Evolutionary conservation across 2,329 filamentous ascomycete species (phyloP).

Genomic region (Venturia oleaginea): DNA sequence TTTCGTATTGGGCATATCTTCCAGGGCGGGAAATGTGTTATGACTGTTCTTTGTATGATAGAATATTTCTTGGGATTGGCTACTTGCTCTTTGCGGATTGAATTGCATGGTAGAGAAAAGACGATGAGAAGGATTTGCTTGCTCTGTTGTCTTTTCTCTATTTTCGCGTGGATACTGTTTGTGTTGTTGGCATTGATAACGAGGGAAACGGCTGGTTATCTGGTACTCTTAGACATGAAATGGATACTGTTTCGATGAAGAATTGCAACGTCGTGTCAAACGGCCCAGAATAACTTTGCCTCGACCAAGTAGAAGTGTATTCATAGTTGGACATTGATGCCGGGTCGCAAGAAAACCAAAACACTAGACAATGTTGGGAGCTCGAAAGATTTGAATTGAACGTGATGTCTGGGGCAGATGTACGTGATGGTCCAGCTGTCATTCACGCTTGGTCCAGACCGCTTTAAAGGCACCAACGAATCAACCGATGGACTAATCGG

Average conservation of each 20-base stretch:
- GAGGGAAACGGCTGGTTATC: background rate
- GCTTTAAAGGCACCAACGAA: background rate
- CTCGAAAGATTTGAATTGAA: background rate
- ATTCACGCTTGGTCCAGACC: slow-evolving; percentile 3
- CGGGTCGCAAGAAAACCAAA: too few species aligned
- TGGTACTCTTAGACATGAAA: background rate
- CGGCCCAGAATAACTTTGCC: too few species aligned
- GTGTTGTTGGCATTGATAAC: background rate
- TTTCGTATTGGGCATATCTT: background rate
- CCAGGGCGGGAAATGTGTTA: slow-evolving; percentile 3
- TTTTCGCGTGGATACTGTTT: background rate
- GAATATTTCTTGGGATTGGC: background rate
- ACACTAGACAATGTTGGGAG: too few species aligned
- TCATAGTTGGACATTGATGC: too few species aligned
- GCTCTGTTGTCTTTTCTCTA: background rate
- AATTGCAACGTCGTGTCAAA: background rate
- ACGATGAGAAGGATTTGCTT: background rate
- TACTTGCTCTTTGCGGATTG: background rate
- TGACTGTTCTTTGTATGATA: slow-evolving; percentile 8
- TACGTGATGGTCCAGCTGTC: background rate
- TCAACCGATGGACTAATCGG: background rate
- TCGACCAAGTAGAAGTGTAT: too few species aligned
- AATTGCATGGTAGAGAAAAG: background rate
- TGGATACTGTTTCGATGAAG: background rate
- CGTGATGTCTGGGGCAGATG: background rate